Base-by-base conservation (phyloP, 495 filamentous ascomycete species). In the Penicillium ochrochloron region DNA sequence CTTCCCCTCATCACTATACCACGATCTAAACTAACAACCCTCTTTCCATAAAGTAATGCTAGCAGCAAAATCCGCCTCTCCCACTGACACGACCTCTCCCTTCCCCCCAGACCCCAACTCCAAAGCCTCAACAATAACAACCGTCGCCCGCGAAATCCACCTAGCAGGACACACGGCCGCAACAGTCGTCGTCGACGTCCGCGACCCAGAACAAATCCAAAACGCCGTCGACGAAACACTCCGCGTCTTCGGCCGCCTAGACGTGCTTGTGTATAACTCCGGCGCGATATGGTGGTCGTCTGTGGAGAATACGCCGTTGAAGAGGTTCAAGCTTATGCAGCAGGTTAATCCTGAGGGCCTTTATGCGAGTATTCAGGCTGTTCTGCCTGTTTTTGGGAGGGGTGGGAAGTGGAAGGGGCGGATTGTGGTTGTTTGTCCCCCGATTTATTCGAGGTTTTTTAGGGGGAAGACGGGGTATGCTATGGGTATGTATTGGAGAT, bases 61-160 rank as follows among this genome's bases (percentile, higher is more conserved):
- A 12, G 85, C 90, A 21, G 90, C 91, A n/a, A 95, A 94, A 73
- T 89, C 88, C 51, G 89, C 84, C 11, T 93, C 89, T 57, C 83
- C 89, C 69, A 84, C 71, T 62, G 79, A 73, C 58, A 74, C 77
- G 35, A 69, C 66, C 6, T 27, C 25, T 27, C 86, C 89, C 5
- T 94, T 94, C 71, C 90, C 92, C 3, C 92, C 92, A 0, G 83
- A 94, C 69, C 92, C 92, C n/a, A 94, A 95, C 74, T 93, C 91
- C 21, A 73, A 76, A 2, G 69, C 83, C 35, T 94, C 92, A 37
- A 96, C 92, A 19, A 92, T 96, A 78, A 91, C 80, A 75, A 96
- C 92, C 7, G 92, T 96, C 52, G 89, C 82, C 66, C 88, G 88
- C 39, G 92, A 96, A 71, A 96, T 95, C 68, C 79, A 69, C 19